phyloP scores from a whole-genome alignment of 345 rosid species.

The Acer campestre region DNA sequence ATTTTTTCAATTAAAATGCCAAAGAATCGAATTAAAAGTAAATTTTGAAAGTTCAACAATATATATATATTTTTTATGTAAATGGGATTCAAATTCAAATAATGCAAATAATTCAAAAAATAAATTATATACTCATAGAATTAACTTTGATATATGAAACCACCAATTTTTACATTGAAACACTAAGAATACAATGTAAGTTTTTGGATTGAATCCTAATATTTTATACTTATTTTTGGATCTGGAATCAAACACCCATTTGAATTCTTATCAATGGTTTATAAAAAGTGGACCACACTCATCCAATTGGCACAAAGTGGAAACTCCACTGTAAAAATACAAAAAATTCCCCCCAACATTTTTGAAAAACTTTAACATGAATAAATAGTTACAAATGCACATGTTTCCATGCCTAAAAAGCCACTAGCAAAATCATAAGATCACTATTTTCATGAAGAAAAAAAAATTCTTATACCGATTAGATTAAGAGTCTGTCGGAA shows the following conservation, averaged over 20 bases:
- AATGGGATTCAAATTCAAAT: too few relatives aligned
- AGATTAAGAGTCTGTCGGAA: too few relatives aligned
- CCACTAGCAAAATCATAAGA: background rate
- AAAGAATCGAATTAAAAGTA: too few relatives aligned
- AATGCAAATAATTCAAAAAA: too few relatives aligned
- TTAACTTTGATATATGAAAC: too few relatives aligned
- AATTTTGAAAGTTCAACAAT: too few relatives aligned
- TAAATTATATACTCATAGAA: too few relatives aligned
- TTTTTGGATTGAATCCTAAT: background rate
- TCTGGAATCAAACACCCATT: background rate
- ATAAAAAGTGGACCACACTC: background rate
- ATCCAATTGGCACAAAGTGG: background rate
- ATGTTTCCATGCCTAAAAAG: background rate
- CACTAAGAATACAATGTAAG: background rate
- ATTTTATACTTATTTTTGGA: background rate
- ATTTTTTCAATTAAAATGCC: too few relatives aligned
- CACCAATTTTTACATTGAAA: background rate
- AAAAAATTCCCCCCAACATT: background rate
- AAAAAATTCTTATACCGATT: too few relatives aligned
- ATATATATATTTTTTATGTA: too few relatives aligned
- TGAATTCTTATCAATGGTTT: background rate
- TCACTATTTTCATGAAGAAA: too few relatives aligned
- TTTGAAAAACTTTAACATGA: background rate
- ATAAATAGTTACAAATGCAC: background rate
- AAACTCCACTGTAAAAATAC: background rate